phyloP scores from a whole-genome alignment of 495 filamentous ascomycete genomes.

The Tuber calosporum region DNA sequence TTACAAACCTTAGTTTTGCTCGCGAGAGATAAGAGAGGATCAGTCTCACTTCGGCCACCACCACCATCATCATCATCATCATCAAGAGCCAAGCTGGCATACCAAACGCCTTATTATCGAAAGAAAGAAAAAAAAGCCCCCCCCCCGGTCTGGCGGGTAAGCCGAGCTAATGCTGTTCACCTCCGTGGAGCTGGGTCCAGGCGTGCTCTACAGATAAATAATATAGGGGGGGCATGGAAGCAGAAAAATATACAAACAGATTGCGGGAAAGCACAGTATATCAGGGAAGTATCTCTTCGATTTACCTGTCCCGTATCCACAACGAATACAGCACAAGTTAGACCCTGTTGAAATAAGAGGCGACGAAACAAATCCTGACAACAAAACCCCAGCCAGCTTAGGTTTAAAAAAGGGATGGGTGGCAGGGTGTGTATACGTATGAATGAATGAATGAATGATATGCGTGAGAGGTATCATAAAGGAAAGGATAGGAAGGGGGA shows the following conservation, averaged over 20 bases:
- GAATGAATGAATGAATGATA: background rate
- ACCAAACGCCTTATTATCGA: background rate
- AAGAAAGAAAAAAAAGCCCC: background rate
- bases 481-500: background rate
- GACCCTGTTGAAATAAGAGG: background rate
- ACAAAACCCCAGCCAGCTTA: background rate
- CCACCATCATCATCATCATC: background rate
- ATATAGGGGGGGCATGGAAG: background rate
- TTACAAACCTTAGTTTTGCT: background rate
- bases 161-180: background rate
- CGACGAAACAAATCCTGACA: constrained; percentile 2
- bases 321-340: background rate
- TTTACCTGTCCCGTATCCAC: background rate
- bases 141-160: background rate
- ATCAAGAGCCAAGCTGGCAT: background rate
- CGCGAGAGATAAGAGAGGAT: constrained; percentile 2
- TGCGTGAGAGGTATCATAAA: background rate
- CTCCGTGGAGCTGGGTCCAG: background rate
- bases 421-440: background rate
- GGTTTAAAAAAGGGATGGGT: background rate
- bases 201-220: background rate
- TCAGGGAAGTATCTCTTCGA: background rate
- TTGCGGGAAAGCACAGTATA: constrained; percentile 3
- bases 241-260: background rate
- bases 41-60: background rate